Percentiles rank a stretch among this genome's conserved stretches.
Conservation (phyloP, 2,329 filamentous ascomycete genomes). For the Paecilomyces sp. region DNA sequence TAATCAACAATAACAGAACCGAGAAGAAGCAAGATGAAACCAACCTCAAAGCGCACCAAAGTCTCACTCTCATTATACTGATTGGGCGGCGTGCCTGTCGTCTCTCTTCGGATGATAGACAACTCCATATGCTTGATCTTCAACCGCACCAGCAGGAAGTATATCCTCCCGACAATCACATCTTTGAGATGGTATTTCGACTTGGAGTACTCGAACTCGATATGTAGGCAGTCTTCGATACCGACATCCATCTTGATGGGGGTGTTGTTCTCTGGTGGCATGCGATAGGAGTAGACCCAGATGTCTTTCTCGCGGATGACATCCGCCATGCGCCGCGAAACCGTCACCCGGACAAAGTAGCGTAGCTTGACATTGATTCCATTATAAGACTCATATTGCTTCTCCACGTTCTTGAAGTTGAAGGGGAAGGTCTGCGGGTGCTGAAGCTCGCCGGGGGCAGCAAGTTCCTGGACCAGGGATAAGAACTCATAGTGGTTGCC, state of each 20-base stretch:
- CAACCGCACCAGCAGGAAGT: slow-evolving; percentile 90
- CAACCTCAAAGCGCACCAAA: slow-evolving; percentile 86
- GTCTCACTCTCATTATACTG: slow-evolving; percentile 99
- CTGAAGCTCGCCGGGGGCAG: slow-evolving; percentile 92
- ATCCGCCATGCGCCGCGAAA: slow-evolving; percentile 93
- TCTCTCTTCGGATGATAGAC: slow-evolving; percentile 94
- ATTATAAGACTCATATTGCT: slow-evolving; percentile 99
- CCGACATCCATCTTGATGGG: slow-evolving; percentile 99
- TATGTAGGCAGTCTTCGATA: slow-evolving; percentile 97
- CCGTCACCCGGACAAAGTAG: slow-evolving; percentile 96
- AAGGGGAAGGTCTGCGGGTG: slow-evolving; percentile 98
- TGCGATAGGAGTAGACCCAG: slow-evolving; percentile 98
- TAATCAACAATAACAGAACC: slow-evolving; percentile 3
- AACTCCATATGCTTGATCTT: slow-evolving; percentile 99
- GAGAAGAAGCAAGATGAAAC: slow-evolving; percentile 12
- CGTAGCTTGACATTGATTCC: slow-evolving; percentile 99
- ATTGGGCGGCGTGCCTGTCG: slow-evolving; percentile 91
- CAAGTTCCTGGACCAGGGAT: slow-evolving; percentile 91
- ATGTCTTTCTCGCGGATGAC: slow-evolving; percentile 98
- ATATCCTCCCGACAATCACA: slow-evolving; percentile 96
- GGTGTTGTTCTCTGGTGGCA: slow-evolving; percentile 95
- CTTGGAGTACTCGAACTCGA: slow-evolving; percentile 99
- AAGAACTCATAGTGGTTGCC: slow-evolving; percentile 99
- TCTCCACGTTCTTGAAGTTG: slow-evolving; percentile 99
- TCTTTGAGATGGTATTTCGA: slow-evolving; percentile 99